A percentile compares a stretch with the other conserved stretches of the same genome.
phyloP scores from a whole-genome alignment of 345 rosid genomes.

The Eucalyptus fibrosa region DNA sequence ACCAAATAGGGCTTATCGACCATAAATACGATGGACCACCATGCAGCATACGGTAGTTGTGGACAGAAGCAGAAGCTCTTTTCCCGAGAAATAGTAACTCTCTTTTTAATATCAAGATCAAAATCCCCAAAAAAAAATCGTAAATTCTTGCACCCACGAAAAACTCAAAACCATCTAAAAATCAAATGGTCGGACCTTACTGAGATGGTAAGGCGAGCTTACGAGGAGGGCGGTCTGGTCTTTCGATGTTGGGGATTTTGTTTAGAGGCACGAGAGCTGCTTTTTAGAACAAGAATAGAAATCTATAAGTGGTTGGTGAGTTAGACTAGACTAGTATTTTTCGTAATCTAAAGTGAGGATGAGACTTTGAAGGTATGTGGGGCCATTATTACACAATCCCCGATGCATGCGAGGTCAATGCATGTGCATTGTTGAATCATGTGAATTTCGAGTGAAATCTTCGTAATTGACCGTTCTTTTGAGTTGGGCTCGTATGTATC shows the following conservation, averaged over 20 bases:
- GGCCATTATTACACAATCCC: background rate
- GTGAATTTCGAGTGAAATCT: too few relatives aligned
- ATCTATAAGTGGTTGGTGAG: background rate
- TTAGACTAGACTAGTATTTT: background rate
- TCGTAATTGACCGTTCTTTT: too few relatives aligned
- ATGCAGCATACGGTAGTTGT: background rate
- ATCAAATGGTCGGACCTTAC: background rate
- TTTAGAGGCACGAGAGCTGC: background rate
- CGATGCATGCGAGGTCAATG: too few relatives aligned
- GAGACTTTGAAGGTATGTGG: background rate
- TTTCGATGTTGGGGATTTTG: background rate
- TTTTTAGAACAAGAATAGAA: background rate
- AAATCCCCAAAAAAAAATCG: rapidly evolving
- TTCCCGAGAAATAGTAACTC: background rate
- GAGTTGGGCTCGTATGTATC: too few relatives aligned
- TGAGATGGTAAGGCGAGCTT: background rate
- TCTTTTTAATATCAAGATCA: background rate
- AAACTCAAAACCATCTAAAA: background rate
- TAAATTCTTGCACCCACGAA: too few relatives aligned
- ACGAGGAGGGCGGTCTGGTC: background rate
- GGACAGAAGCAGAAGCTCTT: background rate
- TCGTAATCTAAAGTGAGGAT: background rate
- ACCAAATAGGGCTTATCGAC: rapidly evolving
- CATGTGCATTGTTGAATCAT: too few relatives aligned
- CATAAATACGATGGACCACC: background rate